Conservation (phyloP, 2,329 filamentous ascomycete genomes). For the Claviceps cyperi region DNA sequence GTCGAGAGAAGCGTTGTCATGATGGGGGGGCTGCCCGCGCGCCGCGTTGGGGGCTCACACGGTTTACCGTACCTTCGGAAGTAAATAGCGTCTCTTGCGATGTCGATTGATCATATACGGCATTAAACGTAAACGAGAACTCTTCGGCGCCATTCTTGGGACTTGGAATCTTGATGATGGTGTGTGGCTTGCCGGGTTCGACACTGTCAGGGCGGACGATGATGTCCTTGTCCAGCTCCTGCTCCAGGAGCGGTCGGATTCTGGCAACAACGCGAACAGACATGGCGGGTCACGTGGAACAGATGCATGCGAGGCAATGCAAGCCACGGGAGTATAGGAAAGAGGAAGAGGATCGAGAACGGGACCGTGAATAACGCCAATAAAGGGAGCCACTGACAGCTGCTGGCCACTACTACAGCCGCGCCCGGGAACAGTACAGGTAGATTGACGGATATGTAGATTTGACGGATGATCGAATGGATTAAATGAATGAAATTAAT, state of each 20-base stretch:
- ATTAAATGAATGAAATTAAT: background rate
- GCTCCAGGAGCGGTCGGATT: constrained; percentile 74
- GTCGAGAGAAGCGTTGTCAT: background rate
- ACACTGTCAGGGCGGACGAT: constrained; percentile 59
- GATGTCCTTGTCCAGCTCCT: constrained; percentile 74
- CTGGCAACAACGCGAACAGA: constrained; percentile 77
- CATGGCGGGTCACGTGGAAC: constrained; percentile 24
- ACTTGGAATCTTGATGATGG: constrained; percentile 75
- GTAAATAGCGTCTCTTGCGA: constrained; percentile 82
- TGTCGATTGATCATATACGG: constrained; percentile 69
- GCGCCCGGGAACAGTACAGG: background rate
- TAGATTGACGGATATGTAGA: background rate
- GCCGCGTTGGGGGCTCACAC: background rate
- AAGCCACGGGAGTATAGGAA: constrained; percentile 1
- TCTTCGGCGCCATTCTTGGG: constrained; percentile 85
- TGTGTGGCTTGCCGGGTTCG: constrained; percentile 45
- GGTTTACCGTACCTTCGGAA: constrained; percentile 56
- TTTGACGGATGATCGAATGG: background rate
- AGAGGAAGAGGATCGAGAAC: background rate
- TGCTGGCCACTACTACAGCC: constrained; percentile 1
- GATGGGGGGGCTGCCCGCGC: background rate
- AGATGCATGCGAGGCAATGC: constrained; percentile 7
- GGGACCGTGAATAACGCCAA: background rate
- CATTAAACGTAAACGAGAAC: constrained; percentile 89
- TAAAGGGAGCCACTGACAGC: background rate